A percentile compares a stretch with the other conserved stretches of the same genome.
Evolutionary conservation across 345 rosid genomes (phyloP).

Genomic region (Gossypium raimondii): DNA sequence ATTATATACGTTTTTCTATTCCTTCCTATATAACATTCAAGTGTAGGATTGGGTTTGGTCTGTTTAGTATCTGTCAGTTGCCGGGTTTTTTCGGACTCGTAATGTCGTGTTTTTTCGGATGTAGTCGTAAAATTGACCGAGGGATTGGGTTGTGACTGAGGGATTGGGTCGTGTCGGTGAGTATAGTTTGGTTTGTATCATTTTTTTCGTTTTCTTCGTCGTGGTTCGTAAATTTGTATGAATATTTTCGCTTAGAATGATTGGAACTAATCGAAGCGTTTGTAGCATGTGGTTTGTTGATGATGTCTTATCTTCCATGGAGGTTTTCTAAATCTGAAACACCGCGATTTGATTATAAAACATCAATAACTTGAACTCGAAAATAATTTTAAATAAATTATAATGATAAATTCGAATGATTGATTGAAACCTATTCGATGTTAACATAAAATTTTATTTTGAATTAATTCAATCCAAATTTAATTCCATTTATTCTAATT

Average conservation of each 20-base stretch:
- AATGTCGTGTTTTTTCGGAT: background rate
- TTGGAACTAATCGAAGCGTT: background rate
- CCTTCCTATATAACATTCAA: conserved; percentile 25
- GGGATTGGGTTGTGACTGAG: conserved; percentile 4
- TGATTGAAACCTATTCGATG: too few species aligned
- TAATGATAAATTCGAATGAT: too few species aligned
- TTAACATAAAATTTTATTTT: too few species aligned
- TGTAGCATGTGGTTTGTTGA: background rate
- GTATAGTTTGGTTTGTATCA: background rate
- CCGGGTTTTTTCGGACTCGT: background rate
- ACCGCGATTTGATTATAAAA: too few species aligned
- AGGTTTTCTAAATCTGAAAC: too few species aligned
- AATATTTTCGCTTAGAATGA: background rate
- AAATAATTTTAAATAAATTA: too few species aligned
- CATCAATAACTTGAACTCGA: too few species aligned
- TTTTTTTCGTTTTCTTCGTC: background rate
- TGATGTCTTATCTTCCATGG: background rate
- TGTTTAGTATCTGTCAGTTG: conserved; percentile 2
- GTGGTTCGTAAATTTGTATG: background rate
- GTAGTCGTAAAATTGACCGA: background rate
- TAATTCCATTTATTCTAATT: too few species aligned
- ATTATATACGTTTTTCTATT: conserved; percentile 6
- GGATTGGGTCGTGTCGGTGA: conserved; percentile 1
- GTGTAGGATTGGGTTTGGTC: conserved; percentile 22
- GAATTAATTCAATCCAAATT: too few species aligned